phyloP scores from a whole-genome alignment of 2,329 filamentous ascomycete genomes.

The Tricladium varicosporioides region DNA sequence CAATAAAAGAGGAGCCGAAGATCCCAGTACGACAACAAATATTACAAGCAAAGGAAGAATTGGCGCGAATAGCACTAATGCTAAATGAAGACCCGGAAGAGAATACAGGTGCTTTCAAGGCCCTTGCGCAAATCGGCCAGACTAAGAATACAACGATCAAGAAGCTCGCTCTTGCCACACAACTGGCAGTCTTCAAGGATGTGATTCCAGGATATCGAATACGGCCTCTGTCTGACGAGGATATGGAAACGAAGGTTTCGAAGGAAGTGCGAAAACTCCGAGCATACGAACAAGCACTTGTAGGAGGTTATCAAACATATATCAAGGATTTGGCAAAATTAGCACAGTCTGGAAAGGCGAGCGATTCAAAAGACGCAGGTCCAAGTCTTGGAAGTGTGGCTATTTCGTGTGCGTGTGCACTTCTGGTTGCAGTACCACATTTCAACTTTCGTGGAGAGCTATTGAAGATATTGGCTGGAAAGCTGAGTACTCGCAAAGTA shows the following conservation, averaged over 20 bases:
- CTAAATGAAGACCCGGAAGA: slow-evolving; percentile 95
- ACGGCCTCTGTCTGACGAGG: slow-evolving; percentile 73
- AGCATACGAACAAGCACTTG: slow-evolving; percentile 81
- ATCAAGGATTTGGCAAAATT: slow-evolving; percentile 71
- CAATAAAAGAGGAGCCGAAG: slow-evolving; percentile 52
- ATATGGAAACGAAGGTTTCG: slow-evolving; percentile 75
- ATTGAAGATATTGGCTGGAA: slow-evolving; percentile 80
- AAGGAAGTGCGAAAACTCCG: slow-evolving; percentile 86
- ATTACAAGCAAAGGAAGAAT: slow-evolving; percentile 82
- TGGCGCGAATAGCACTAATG: slow-evolving; percentile 75
- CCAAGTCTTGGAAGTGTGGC: slow-evolving; percentile 68
- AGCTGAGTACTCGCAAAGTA: slow-evolving; percentile 69
- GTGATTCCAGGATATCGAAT: slow-evolving; percentile 96
- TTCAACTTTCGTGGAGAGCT: slow-evolving; percentile 95
- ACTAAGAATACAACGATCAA: slow-evolving; percentile 71
- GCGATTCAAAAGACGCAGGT: slow-evolving; percentile 37
- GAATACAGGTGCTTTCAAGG: slow-evolving; percentile 75
- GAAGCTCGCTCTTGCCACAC: slow-evolving; percentile 82
- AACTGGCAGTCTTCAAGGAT: slow-evolving; percentile 90
- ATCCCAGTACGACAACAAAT: slow-evolving; percentile 79
- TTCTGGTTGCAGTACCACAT: slow-evolving; percentile 81
- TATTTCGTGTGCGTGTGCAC: slow-evolving; percentile 78
- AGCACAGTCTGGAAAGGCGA: slow-evolving; percentile 53
- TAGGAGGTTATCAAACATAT: slow-evolving; percentile 82
- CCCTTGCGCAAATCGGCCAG: slow-evolving; percentile 69